Conservation (phyloP, 768 basidiomycete genomes). For the Wakefieldia striispora region DNA sequence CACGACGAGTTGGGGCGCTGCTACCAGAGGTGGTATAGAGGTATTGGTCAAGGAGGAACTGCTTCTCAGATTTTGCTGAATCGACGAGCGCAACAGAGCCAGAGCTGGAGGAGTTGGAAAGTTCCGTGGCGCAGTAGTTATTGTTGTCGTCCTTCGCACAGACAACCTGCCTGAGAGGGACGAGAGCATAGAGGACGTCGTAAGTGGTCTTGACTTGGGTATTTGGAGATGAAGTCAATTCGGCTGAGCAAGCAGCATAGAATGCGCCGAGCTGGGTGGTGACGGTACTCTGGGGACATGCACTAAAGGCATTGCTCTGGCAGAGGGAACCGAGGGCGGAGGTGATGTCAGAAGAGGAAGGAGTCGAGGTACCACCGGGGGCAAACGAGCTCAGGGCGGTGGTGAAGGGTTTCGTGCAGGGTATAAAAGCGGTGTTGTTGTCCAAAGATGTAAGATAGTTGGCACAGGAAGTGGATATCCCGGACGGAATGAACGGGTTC, state of each 20-base stretch:
- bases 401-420: constrained; percentile 65
- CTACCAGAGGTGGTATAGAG: constrained; percentile 23
- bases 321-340: constrained; percentile 59
- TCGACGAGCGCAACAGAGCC: constrained; percentile 15
- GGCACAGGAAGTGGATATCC: constrained; percentile 53
- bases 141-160: constrained; percentile 75
- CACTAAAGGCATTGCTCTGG: constrained; percentile 37
- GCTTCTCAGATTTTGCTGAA: constrained; percentile 5
- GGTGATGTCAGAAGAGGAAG: constrained; percentile 44
- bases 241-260: constrained; percentile 64
- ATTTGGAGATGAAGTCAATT: constrained; percentile 57
- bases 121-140: constrained; percentile 63
- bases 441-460: constrained; percentile 65
- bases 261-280: constrained; percentile 65
- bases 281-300: constrained; percentile 60
- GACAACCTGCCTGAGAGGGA: constrained; percentile 62
- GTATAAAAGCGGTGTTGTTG: constrained; percentile 48
- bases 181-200: constrained; percentile 74
- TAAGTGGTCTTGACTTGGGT: constrained; percentile 60
- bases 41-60: constrained; percentile 20
- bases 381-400: constrained; percentile 55
- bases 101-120: constrained; percentile 32
- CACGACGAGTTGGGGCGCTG: constrained; percentile 26
- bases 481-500: constrained; percentile 64
- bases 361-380: constrained; percentile 39